Conservation (phyloP, 345 rosid species). For the Conringia planisiliqua region DNA sequence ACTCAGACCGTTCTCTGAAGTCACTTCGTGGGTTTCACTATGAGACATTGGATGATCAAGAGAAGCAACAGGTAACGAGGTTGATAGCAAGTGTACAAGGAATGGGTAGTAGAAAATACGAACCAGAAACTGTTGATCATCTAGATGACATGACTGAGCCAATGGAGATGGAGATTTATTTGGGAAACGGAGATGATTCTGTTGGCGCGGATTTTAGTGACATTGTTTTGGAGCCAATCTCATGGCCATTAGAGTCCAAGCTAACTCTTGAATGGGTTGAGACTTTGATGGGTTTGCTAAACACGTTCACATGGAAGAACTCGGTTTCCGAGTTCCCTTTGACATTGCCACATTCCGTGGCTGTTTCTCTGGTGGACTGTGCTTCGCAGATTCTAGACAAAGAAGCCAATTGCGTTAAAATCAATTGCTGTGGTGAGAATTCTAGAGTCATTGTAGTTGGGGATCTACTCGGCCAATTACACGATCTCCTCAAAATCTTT, state of each 20-base stretch:
- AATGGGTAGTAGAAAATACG: constrained; percentile 35
- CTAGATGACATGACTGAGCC: constrained; percentile 30
- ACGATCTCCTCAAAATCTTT: constrained; percentile 42
- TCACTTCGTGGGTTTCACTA: constrained; percentile 33
- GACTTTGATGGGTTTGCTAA: constrained; percentile 32
- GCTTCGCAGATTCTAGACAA: constrained; percentile 37
- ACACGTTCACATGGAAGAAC: constrained; percentile 38
- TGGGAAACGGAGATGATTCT: constrained; percentile 35
- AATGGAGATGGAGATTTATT: constrained; percentile 32
- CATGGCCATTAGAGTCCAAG: constrained; percentile 41
- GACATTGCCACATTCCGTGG: constrained; percentile 34
- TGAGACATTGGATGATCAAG: constrained; percentile 36
- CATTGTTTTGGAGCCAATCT: constrained; percentile 32
- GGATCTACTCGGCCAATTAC: constrained; percentile 44
- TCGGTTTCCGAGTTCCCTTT: constrained; percentile 29
- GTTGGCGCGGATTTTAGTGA: constrained; percentile 23
- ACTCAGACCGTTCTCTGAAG: constrained; percentile 32
- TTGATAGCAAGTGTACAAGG: constrained; percentile 31
- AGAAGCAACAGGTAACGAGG: constrained; percentile 27
- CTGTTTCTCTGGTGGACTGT: constrained; percentile 29
- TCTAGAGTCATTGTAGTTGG: constrained; percentile 42
- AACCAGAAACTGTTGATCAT: constrained; percentile 28
- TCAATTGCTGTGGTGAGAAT: constrained; percentile 19
- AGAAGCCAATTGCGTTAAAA: constrained; percentile 40
- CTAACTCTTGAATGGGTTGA: constrained; percentile 40